A percentile compares a stretch with the other conserved stretches of the same genome.
These are phyloP conservation scores for Penicillium alfredii DNA, from an alignment of 495 filamentous ascomycete species.

Conservation along the genomic window DNA sequence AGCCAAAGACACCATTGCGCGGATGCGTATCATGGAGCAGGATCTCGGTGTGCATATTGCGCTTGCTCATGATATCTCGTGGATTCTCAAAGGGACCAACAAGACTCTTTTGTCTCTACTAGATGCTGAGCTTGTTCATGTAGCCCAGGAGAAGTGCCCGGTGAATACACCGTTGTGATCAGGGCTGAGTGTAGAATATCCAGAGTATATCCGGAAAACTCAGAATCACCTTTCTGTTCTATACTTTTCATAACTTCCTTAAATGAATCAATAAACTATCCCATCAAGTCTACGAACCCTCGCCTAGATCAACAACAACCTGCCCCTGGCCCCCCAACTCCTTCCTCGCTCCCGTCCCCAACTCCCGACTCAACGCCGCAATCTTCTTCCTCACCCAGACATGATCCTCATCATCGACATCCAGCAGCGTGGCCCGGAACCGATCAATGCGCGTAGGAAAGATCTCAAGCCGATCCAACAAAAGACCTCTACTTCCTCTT, in stretches of 20 bases:
- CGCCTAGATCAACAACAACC: conserved; percentile 24
- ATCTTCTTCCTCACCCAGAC: conserved; percentile 20
- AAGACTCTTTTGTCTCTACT: too few species aligned
- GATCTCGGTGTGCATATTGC: conserved; percentile 1
- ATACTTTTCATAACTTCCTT: too few species aligned
- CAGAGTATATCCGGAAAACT: too few species aligned
- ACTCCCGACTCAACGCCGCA: conserved; percentile 14
- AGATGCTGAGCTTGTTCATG: too few species aligned
- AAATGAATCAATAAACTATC: too few species aligned
- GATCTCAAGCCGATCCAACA: conserved; percentile 23
- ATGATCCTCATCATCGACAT: conserved; percentile 20
- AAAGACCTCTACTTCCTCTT: conserved; percentile 1
- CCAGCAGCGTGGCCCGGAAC: conserved; percentile 24
- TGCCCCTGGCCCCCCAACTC: conserved; percentile 21
- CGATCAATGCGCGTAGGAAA: conserved; percentile 24
- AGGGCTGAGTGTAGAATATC: too few species aligned
- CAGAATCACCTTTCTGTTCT: too few species aligned
- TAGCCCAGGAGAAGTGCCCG: too few species aligned
- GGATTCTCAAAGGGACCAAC: neutral
- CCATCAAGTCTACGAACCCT: too few species aligned
- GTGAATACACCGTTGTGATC: too few species aligned
- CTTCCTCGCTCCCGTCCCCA: conserved; percentile 13
- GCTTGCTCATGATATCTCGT: neutral
- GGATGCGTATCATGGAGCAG: neutral
- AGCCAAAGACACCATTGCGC: neutral